Percentiles rank a stretch among this genome's conserved stretches.
These are phyloP conservation scores for Microdochium trichocladiopsis DNA, from an alignment of 2,329 filamentous ascomycete species.

Conservation along the genomic window DNA sequence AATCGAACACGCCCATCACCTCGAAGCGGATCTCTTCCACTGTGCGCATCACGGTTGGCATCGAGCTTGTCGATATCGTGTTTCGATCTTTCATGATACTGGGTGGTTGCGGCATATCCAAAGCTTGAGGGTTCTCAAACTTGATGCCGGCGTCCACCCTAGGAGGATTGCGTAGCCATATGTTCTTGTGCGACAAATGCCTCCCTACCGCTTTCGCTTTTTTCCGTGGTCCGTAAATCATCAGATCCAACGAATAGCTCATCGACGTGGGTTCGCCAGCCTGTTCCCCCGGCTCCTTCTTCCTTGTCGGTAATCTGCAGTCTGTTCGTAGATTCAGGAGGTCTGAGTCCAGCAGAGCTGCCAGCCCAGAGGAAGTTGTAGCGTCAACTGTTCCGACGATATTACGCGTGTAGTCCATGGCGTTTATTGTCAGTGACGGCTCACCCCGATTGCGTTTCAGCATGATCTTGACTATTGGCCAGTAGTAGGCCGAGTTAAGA, in stretches of 20 bases:
- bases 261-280: conserved; percentile 56
- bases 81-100: conserved; percentile 24
- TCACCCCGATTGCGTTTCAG: conserved; percentile 54
- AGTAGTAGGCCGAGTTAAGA: conserved; percentile 51
- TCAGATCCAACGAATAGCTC: conserved; percentile 59
- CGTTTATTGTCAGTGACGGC: conserved; percentile 55
- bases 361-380: conserved; percentile 59
- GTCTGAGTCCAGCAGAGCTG: conserved; percentile 64
- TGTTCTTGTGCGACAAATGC: conserved; percentile 56
- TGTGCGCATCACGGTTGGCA: conserved; percentile 45
- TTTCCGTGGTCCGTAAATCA: conserved; percentile 71
- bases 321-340: conserved; percentile 61
- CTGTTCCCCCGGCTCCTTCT: conserved; percentile 54
- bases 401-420: conserved; percentile 63
- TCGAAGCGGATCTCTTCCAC: conserved; percentile 83
- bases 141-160: conserved; percentile 61
- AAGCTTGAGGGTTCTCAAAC: conserved; percentile 70
- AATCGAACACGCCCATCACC: conserved; percentile 82
- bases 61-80: conserved; percentile 9
- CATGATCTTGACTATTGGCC: conserved; percentile 69
- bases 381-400: conserved; percentile 73
- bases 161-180: conserved; percentile 61
- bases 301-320: conserved; percentile 62
- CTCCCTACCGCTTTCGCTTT: conserved; percentile 59
- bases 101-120: conserved; percentile 35